Conservation (phyloP, 495 filamentous ascomycete species). For the Lophium mytilinum region DNA sequence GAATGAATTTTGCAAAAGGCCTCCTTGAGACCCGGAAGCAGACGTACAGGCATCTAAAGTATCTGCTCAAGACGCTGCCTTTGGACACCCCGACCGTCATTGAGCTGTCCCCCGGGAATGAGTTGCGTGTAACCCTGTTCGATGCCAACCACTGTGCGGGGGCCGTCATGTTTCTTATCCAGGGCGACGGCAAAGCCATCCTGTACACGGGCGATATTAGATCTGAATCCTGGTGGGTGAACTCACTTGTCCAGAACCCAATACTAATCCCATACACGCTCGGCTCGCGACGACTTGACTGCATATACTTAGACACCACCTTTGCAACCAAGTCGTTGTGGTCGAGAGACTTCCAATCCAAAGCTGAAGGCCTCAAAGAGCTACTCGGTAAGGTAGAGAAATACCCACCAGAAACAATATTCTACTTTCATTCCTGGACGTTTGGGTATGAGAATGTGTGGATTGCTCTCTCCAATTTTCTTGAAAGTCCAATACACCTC, state of each 20-base stretch:
- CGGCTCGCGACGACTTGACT: constrained; percentile 59
- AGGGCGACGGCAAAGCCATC: constrained; percentile 64
- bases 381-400: constrained; percentile 57
- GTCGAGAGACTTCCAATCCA: constrained; percentile 47
- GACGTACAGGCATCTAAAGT: constrained; percentile 64
- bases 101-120: constrained; percentile 58
- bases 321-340: constrained; percentile 47
- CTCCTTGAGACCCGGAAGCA: constrained; percentile 62
- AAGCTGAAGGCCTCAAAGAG: constrained; percentile 67
- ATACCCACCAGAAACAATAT: constrained; percentile 69
- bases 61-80: constrained; percentile 72
- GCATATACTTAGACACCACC: constrained; percentile 82
- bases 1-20: constrained; percentile 70
- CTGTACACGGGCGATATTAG: constrained; percentile 93
- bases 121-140: constrained; percentile 72
- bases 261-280: constrained; percentile 65
- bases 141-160: constrained; percentile 92
- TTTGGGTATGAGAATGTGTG: constrained; percentile 90
- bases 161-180: constrained; percentile 90
- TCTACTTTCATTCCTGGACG: constrained; percentile 87
- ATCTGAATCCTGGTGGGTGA: constrained; percentile 63
- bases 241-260: constrained; percentile 59
- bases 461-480: constrained; percentile 64
- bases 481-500: constrained; percentile 70
- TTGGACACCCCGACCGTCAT: constrained; percentile 73